Conservation (phyloP, 2,329 filamentous ascomycete species). For the Pseudocercospora cruenta region DNA sequence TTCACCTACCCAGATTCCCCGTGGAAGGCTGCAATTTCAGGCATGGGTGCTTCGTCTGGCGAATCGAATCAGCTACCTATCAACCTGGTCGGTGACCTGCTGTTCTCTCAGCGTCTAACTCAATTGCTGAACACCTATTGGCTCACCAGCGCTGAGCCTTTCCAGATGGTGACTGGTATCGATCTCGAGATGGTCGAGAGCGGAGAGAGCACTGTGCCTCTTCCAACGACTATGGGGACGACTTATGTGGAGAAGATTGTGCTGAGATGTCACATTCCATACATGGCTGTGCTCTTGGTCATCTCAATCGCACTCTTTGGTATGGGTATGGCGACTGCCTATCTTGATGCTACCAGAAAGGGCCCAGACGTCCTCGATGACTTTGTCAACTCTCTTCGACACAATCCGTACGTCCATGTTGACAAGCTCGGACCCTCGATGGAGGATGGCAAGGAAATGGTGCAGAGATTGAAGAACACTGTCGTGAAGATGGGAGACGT, state of each 20-base stretch:
- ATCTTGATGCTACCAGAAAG: conserved; percentile 20
- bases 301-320: conserved; percentile 18
- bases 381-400: conserved; percentile 20
- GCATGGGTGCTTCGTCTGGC: background rate
- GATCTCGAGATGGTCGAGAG: background rate
- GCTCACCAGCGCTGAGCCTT: conserved; percentile 21
- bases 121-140: conserved; percentile 30
- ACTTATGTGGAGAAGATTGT: conserved; percentile 15
- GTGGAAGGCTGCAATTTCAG: background rate
- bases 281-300: conserved; percentile 15
- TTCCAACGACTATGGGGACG: background rate
- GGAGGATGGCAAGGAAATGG: conserved; percentile 21
- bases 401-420: conserved; percentile 21
- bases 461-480: conserved; percentile 13
- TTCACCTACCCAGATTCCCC: conserved; percentile 12
- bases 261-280: conserved; percentile 17
- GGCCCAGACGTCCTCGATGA: conserved; percentile 26
- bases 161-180: conserved; percentile 13
- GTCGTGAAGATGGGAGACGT: conserved; percentile 26
- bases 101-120: conserved; percentile 22
- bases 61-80: background rate
- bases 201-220: background rate
- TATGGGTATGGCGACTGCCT: conserved; percentile 19
- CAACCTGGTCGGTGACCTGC: conserved; percentile 12
- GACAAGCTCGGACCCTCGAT: conserved; percentile 9